Conservation (phyloP, 2,329 filamentous ascomycete species). For the Neonectria faginata region DNA sequence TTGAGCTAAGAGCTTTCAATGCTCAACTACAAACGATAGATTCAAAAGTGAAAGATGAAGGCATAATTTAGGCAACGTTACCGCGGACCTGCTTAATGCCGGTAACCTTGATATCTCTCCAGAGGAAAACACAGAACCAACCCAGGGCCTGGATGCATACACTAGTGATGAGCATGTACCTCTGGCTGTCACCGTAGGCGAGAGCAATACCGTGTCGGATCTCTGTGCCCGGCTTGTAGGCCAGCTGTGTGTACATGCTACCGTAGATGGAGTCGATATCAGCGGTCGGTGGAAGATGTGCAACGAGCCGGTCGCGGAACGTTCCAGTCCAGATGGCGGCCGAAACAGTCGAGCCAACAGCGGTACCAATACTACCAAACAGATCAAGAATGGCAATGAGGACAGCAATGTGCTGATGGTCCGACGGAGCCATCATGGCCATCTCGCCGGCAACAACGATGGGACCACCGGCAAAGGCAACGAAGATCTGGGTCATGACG, state of each 20-base stretch:
- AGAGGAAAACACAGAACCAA: conserved; percentile 53
- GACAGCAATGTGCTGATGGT: conserved; percentile 71
- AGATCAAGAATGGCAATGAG: conserved; percentile 72
- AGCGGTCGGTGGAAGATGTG: conserved; percentile 60
- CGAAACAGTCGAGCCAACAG: conserved; percentile 70
- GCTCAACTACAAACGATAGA: too few species aligned
- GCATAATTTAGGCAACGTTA: conserved; percentile 49
- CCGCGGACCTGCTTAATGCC: conserved; percentile 56
- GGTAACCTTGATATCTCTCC: conserved; percentile 65
- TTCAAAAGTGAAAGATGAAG: background rate
- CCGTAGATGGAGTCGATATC: conserved; percentile 59
- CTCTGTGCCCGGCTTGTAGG: conserved; percentile 62
- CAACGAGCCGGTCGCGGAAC: conserved; percentile 62
- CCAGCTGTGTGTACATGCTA: conserved; percentile 63
- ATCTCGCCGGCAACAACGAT: conserved; percentile 71
- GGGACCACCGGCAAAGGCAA: conserved; percentile 69
- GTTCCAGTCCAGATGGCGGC: conserved; percentile 73
- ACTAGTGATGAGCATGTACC: conserved; percentile 64
- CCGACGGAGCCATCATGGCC: conserved; percentile 69
- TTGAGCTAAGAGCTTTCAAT: too few species aligned
- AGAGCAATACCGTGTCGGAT: conserved; percentile 67
- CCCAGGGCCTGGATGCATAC: conserved; percentile 57
- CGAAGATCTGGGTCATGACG: conserved; percentile 71
- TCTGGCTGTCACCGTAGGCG: conserved; percentile 69
- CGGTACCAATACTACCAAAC: conserved; percentile 69